Conservation (phyloP, 2,329 filamentous ascomycete genomes). For the Tolypocladium cylindrosporum region DNA sequence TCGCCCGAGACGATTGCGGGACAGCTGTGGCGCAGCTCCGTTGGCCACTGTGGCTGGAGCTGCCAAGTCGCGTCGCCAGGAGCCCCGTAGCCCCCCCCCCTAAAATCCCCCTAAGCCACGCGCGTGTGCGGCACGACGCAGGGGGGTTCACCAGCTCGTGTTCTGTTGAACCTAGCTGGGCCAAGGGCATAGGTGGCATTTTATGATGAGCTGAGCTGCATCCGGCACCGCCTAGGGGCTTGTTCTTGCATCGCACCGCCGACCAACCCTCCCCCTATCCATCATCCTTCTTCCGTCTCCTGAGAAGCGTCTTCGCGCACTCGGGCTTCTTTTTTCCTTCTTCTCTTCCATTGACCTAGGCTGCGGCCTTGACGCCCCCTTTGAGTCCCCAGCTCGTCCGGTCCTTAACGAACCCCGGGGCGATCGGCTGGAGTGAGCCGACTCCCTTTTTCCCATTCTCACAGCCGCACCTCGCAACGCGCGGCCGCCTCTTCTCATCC, state of each 20-base stretch:
- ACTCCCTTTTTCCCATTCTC: conserved; percentile 8
- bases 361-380: conserved; percentile 5
- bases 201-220: conserved; percentile 2
- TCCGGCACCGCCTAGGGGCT: background rate
- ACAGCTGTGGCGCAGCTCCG: background rate
- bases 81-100: background rate
- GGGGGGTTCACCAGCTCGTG: conserved; percentile 1
- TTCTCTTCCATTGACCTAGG: conserved; percentile 5
- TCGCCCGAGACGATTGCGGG: background rate
- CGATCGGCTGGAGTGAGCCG: background rate
- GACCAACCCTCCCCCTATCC: background rate
- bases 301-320: conserved; percentile 5
- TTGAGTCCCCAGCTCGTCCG: conserved; percentile 27
- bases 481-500: conserved; percentile 2
- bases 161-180: background rate
- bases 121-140: background rate
- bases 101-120: background rate
- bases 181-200: conserved; percentile 4
- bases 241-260: conserved; percentile 1
- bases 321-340: conserved; percentile 7
- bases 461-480: background rate
- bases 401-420: conserved; percentile 14
- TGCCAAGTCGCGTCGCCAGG: background rate
- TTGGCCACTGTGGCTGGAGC: background rate
- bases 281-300: background rate